Percentiles rank a stretch among this genome's conserved stretches.
Conservation (phyloP, 2,329 filamentous ascomycete genomes). For the Anisogramma anomala region DNA sequence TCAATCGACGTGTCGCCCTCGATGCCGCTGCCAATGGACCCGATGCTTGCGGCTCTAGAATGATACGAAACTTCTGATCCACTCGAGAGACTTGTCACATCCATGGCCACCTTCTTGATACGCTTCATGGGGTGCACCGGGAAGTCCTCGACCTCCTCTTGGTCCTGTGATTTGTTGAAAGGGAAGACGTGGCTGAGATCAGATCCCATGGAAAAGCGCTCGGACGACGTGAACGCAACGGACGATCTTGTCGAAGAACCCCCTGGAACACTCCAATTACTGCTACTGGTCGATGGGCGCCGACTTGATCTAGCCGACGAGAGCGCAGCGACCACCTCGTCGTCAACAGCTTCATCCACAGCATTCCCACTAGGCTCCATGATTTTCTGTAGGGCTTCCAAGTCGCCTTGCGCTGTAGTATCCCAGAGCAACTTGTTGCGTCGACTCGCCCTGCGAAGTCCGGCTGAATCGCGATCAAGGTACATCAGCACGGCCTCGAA, state of each 20-base stretch:
- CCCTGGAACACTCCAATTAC: slow-evolving; percentile 34
- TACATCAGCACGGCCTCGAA: slow-evolving; percentile 91
- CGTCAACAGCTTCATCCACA: slow-evolving; percentile 32
- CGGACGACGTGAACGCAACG: slow-evolving; percentile 30
- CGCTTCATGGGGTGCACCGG: slow-evolving; percentile 34
- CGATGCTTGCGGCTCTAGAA: slow-evolving; percentile 68
- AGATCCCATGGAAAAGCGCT: slow-evolving; percentile 43
- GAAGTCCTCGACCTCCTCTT: slow-evolving; percentile 21
- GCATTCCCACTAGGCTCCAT: slow-evolving; percentile 58
- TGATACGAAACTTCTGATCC: slow-evolving; percentile 74
- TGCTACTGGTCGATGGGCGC: slow-evolving; percentile 31
- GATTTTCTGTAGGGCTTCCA: slow-evolving; percentile 64
- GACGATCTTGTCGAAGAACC: slow-evolving; percentile 28
- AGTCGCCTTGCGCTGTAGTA: slow-evolving; percentile 64
- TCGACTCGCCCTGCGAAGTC: slow-evolving; percentile 70
- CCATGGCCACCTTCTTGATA: slow-evolving; percentile 76
- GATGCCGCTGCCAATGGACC: slow-evolving; percentile 59
- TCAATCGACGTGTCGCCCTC: slow-evolving; percentile 83
- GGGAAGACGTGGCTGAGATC: slow-evolving; percentile 80
- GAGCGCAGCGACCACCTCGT: slow-evolving; percentile 26
- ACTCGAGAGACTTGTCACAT: slow-evolving; percentile 76
- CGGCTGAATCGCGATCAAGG: slow-evolving; percentile 68
- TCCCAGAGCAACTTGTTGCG: slow-evolving; percentile 84
- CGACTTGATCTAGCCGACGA: slow-evolving; percentile 30
- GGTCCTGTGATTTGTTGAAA: slow-evolving; percentile 55